phyloP scores from a whole-genome alignment of 345 rosid genomes.

The Corchorus olitorius region DNA sequence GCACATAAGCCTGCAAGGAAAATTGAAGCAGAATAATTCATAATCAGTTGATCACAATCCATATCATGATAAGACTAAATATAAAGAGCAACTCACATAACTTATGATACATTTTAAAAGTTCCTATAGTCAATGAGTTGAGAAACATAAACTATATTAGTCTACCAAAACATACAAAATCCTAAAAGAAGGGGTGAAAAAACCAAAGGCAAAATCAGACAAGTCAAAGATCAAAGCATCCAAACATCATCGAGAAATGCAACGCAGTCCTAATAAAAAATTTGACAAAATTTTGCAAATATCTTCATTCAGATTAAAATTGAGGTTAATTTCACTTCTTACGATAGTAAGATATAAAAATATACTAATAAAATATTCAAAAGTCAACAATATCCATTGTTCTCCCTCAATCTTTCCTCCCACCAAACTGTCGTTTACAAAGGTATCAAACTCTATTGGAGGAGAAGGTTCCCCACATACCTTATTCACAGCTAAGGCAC shows the following conservation, averaged over 20 bases:
- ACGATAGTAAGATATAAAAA: neutral
- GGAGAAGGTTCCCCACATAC: neutral
- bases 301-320: neutral
- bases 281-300: neutral
- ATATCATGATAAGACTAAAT: neutral
- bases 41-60: neutral
- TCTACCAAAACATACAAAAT: neutral
- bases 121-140: neutral
- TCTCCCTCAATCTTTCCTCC: neutral
- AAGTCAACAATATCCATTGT: neutral
- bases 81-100: neutral
- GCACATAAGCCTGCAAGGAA: conserved; percentile 40
- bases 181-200: neutral
- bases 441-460: neutral
- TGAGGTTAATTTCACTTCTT: neutral
- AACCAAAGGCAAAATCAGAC: neutral
- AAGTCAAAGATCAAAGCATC: neutral
- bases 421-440: neutral
- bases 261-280: neutral
- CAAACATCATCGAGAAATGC: neutral
- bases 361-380: neutral
- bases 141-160: neutral
- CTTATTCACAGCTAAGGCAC: neutral
- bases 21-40: neutral
- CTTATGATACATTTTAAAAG: neutral